Evolutionary conservation across 2,329 filamentous ascomycete genomes (phyloP).

Genomic region (Fusarium udum): DNA sequence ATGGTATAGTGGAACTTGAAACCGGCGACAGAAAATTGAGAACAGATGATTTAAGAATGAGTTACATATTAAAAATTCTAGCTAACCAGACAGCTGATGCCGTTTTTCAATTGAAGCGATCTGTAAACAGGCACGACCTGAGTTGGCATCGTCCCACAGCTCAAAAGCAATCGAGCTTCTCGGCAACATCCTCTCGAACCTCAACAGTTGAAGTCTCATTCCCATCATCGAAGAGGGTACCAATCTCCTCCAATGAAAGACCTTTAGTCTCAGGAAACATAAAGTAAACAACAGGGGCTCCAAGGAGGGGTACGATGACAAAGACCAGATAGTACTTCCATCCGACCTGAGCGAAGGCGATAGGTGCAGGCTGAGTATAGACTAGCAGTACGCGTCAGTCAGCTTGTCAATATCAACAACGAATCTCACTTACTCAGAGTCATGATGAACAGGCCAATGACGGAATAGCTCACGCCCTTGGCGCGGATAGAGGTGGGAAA

Average conservation of each 20-base stretch:
- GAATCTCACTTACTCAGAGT: background rate
- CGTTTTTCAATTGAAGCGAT: background rate
- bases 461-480: background rate
- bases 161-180: background rate
- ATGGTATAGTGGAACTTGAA: background rate
- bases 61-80: accelerated
- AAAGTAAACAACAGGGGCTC: background rate
- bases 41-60: background rate
- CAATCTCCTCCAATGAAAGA: background rate
- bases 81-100: background rate
- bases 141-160: background rate
- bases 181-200: background rate
- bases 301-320: background rate
- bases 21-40: background rate
- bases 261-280: background rate
- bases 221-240: background rate
- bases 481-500: background rate
- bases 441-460: background rate
- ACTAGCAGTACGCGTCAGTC: background rate
- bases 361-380: background rate
- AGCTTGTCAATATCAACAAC: accelerated
- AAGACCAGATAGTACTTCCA: background rate
- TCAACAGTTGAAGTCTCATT: background rate
- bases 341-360: background rate
- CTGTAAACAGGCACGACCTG: background rate